Evolutionary conservation across 2,329 filamentous ascomycete species (phyloP).

Genomic region (Thelonectria olida): DNA sequence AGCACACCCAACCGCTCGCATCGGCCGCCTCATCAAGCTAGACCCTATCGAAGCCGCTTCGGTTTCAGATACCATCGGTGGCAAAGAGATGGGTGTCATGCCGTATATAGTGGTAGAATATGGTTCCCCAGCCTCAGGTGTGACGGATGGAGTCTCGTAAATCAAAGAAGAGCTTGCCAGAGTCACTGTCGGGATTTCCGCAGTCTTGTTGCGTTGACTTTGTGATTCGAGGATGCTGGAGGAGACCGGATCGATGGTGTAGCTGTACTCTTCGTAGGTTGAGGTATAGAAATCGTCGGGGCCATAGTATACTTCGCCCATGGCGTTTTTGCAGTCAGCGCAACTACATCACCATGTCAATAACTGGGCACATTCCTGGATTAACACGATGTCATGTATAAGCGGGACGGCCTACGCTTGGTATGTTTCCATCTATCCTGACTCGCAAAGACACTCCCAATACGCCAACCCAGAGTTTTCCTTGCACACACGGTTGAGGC

Average conservation of each 20-base stretch:
- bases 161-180: not conserved
- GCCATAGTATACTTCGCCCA: slow-evolving; percentile 14
- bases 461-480: slow-evolving; percentile 22
- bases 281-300: not conserved
- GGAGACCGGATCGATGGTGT: slow-evolving; percentile 16
- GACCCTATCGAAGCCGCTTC: not conserved
- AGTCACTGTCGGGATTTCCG: slow-evolving; percentile 10
- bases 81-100: slow-evolving; percentile 1
- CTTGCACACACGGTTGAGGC: slow-evolving; percentile 18
- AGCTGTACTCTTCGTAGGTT: slow-evolving; percentile 11
- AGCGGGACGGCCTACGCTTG: slow-evolving; percentile 17
- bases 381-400: no score
- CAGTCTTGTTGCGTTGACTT: slow-evolving; percentile 25
- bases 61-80: not conserved
- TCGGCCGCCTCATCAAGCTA: not conserved
- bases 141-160: not conserved
- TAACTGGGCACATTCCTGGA: not conserved
- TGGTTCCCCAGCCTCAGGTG: not conserved
- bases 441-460: slow-evolving; percentile 25
- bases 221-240: slow-evolving; percentile 26
- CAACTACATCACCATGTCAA: slow-evolving; percentile 6
- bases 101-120: not conserved
- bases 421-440: slow-evolving; percentile 23
- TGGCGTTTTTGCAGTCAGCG: slow-evolving; percentile 12
- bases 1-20: not conserved